Evolutionary conservation across 805 yeast species (phyloP).

Genomic region (Ogataea minuta): DNA sequence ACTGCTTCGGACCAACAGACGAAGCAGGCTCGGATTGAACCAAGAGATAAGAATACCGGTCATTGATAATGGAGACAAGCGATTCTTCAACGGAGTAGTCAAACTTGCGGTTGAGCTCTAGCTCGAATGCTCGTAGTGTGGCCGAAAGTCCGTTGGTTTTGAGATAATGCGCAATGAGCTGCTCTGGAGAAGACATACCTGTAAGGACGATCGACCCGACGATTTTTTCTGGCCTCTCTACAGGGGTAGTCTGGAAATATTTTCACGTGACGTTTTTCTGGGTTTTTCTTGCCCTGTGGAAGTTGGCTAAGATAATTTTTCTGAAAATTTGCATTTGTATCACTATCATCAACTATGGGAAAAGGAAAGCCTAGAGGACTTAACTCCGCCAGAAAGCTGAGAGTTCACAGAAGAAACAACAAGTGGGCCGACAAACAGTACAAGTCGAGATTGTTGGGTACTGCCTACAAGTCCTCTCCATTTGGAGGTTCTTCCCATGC

Average conservation of each 20-base stretch:
- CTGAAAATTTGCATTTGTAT: slow-evolving; percentile 12
- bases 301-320: slow-evolving; percentile 10
- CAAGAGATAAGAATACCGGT: slow-evolving; percentile 30
- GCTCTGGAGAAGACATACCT: slow-evolving; percentile 16
- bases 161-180: slow-evolving; percentile 60
- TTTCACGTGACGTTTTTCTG: slow-evolving; percentile 9
- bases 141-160: slow-evolving; percentile 43
- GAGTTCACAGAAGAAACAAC: slow-evolving; percentile 99
- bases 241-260: too few species aligned
- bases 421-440: slow-evolving; percentile 99
- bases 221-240: too few species aligned
- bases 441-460: slow-evolving; percentile 98
- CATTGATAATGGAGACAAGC: slow-evolving; percentile 35
- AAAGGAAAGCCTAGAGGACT: slow-evolving; percentile 99
- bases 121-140: slow-evolving; percentile 49
- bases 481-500: slow-evolving; percentile 99
- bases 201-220: slow-evolving; percentile 12
- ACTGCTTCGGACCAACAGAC: slow-evolving; percentile 19
- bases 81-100: slow-evolving; percentile 34
- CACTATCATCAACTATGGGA: slow-evolving; percentile 63
- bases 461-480: slow-evolving; percentile 99
- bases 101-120: slow-evolving; percentile 40
- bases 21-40: slow-evolving; percentile 12
- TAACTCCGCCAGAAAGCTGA: slow-evolving; percentile 99
- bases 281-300: slow-evolving; percentile 7